Evolutionary conservation across 257 asterid species (phyloP).

Genomic region (Paulownia fortunei): DNA sequence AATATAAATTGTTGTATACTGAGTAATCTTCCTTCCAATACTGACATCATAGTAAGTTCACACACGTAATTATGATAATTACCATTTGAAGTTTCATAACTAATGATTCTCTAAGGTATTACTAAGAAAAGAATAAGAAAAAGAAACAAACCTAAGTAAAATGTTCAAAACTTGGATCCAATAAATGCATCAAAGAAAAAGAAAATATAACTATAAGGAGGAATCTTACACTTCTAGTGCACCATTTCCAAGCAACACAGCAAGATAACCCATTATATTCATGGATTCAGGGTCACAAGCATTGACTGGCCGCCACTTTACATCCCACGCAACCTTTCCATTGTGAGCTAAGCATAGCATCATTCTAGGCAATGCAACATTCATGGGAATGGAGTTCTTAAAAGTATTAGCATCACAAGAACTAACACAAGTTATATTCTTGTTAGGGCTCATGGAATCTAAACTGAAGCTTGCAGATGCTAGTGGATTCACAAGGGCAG

Average conservation of each 20-base stretch:
- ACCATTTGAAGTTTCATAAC: neutral
- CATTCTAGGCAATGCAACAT: conserved; percentile 86
- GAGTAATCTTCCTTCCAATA: conserved; percentile 9
- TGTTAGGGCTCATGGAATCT: conserved; percentile 37
- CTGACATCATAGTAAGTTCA: neutral
- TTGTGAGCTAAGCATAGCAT: conserved; percentile 88
- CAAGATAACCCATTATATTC: conserved; percentile 89
- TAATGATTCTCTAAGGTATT: neutral
- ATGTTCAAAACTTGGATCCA: conserved; percentile 18
- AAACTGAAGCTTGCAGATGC: conserved; percentile 31
- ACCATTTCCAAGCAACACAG: conserved; percentile 93
- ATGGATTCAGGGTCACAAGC: conserved; percentile 51
- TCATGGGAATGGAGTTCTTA: conserved; percentile 49
- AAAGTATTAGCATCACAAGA: conserved; percentile 34
- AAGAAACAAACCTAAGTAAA: neutral
- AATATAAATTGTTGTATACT: neutral
- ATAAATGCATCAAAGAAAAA: neutral
- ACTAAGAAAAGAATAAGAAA: neutral
- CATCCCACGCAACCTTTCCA: conserved; percentile 94
- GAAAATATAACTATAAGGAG: conserved; percentile 15
- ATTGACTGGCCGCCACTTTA: conserved; percentile 84
- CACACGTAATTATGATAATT: neutral
- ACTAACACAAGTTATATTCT: conserved; percentile 26
- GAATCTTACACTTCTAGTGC: conserved; percentile 89
- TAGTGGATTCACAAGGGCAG: conserved; percentile 36